Percentiles rank a stretch among this genome's conserved stretches.
Evolutionary conservation across 805 yeast species (phyloP).

Genomic region (Lachancea sp.): DNA sequence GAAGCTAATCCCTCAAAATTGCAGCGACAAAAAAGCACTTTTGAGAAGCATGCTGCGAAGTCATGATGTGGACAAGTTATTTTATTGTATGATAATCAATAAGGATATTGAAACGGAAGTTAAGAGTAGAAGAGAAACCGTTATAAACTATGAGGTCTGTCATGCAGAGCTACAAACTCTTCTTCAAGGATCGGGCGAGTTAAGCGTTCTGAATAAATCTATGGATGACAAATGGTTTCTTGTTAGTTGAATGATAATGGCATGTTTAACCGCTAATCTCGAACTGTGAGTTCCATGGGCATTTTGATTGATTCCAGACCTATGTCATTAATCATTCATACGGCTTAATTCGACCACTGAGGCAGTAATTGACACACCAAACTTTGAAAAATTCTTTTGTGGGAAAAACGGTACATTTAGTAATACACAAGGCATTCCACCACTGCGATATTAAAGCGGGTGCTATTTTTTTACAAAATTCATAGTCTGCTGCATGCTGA

Average conservation of each 20-base stretch:
- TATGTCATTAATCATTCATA: no score
- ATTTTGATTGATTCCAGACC: no score
- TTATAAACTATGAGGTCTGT: slow-evolving; percentile 5
- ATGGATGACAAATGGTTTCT: slow-evolving; percentile 18
- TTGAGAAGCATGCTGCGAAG: slow-evolving; percentile 16
- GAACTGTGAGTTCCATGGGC: no score
- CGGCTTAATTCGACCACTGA: no score
- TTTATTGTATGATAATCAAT: slow-evolving; percentile 16
- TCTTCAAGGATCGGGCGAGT: slow-evolving; percentile 7
- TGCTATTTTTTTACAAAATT: no score
- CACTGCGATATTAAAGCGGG: no score
- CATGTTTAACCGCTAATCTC: no score
- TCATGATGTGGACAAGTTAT: slow-evolving; percentile 26
- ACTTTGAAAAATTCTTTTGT: no score
- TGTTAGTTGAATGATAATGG: slow-evolving; percentile 15
- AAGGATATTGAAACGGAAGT: slow-evolving; percentile 1
- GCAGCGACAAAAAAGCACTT: slow-evolving; percentile 1
- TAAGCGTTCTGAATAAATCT: slow-evolving; percentile 7
- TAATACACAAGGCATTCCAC: no score
- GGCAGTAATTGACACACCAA: no score
- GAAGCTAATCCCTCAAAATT: slow-evolving; percentile 13
- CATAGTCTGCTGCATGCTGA: no score
- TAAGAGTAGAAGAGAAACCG: slow-evolving; percentile 1
- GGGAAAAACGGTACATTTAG: no score
- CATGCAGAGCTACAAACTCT: slow-evolving; percentile 6